These are phyloP conservation scores for Comarum palustre DNA, from an alignment of 306 rosid species.

Conservation along the genomic window DNA sequence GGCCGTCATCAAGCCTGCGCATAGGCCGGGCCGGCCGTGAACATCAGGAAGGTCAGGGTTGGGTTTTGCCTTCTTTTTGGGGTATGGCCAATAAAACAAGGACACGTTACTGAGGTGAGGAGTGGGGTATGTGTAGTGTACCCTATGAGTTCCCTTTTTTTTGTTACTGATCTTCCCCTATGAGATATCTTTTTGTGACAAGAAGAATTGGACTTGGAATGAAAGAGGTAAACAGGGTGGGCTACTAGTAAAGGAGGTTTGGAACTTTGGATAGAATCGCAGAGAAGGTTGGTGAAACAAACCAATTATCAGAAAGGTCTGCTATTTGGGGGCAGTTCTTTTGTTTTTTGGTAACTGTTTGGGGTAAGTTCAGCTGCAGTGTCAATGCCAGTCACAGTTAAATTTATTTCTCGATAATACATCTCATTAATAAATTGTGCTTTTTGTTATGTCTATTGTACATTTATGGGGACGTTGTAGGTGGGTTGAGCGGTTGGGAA, in stretches of 20 bases:
- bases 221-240: conserved; percentile 2
- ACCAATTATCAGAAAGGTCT: neutral
- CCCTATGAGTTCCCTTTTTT: conserved; percentile 15
- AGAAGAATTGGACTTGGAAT: neutral
- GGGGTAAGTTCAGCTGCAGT: too few relatives aligned
- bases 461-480: too few relatives aligned
- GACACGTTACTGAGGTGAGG: neutral
- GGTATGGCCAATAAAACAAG: neutral
- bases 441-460: too few relatives aligned
- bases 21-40: too few relatives aligned
- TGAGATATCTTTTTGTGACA: conserved; percentile 22
- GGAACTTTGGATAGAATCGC: neutral
- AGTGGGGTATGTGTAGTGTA: conserved; percentile 5
- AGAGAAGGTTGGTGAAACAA: neutral
- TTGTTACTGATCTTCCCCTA: too few relatives aligned
- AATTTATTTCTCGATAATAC: too few relatives aligned
- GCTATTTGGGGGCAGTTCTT: neutral
- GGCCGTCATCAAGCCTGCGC: too few relatives aligned
- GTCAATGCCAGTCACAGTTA: too few relatives aligned
- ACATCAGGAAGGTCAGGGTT: neutral
- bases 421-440: too few relatives aligned
- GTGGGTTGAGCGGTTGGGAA: too few relatives aligned
- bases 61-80: neutral
- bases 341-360: neutral
- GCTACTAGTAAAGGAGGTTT: neutral